Evolutionary conservation across 208 protist species (phyloP).

Genomic region (Balamuthia mandrillaris): DNA sequence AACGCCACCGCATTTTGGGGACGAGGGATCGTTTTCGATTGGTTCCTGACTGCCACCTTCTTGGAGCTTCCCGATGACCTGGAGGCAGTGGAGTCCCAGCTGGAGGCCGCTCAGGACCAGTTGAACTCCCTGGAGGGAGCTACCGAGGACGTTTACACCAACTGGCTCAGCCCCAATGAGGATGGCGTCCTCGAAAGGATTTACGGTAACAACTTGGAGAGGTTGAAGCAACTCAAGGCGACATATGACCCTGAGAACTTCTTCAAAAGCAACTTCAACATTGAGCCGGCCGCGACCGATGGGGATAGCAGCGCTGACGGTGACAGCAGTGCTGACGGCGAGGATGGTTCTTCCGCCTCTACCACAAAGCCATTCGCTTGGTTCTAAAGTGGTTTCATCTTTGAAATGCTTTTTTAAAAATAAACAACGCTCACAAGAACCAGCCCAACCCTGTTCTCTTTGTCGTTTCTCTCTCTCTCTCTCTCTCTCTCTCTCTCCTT

Average conservation of each 20-base stretch:
- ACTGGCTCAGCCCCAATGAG: background rate
- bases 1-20: background rate
- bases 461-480: no score
- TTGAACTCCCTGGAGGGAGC: background rate
- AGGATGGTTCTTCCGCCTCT: no score
- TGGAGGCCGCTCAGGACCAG: background rate
- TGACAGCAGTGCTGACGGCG: no score
- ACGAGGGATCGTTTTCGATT: background rate
- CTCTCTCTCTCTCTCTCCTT: no score
- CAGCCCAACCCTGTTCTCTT: no score
- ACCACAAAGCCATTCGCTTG: no score
- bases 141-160: background rate
- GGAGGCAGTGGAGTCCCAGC: background rate
- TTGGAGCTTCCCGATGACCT: background rate
- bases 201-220: background rate
- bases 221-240: conserved; percentile 6
- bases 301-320: no score
- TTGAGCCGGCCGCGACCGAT: background rate
- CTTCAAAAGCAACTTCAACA: conserved; percentile 18
- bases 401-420: no score
- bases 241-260: conserved; percentile 24
- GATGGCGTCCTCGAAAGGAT: background rate
- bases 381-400: no score
- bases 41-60: background rate
- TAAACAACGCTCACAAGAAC: no score